These are phyloP conservation scores for Inonotus obliquus DNA, from an alignment of 1,284 basidiomycete genomes.

Conservation along the genomic window DNA sequence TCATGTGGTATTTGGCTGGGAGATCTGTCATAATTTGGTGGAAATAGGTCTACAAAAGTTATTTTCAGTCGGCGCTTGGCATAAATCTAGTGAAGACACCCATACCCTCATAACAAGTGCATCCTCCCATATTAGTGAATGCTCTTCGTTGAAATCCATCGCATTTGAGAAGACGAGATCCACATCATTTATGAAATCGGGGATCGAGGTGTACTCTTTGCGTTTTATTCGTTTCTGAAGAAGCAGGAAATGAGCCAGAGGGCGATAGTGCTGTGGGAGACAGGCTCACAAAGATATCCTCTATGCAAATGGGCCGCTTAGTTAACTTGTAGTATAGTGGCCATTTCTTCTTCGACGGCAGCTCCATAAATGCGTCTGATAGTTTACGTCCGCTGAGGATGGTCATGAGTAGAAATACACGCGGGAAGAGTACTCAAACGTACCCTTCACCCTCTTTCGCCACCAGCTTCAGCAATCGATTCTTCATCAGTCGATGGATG, in stretches of 20 bases:
- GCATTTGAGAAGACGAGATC: conserved; percentile 93
- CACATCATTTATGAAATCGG: conserved; percentile 80
- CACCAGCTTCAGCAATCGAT: conserved; percentile 63
- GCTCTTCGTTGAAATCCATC: conserved; percentile 73
- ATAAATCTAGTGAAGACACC: conserved; percentile 15
- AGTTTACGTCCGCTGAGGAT: conserved; percentile 58
- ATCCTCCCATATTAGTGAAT: conserved; percentile 74
- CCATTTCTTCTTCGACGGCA: conserved; percentile 78
- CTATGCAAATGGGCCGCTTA: conserved; percentile 77
- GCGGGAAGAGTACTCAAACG: conserved; percentile 24
- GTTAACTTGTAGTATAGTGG: conserved; percentile 85
- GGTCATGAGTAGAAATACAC: conserved; percentile 5
- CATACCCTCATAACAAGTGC: conserved; percentile 59
- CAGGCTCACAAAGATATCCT: conserved; percentile 68
- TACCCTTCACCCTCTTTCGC: conserved; percentile 64
- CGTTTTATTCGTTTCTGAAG: conserved; percentile 68
- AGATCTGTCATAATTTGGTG: conserved; percentile 70
- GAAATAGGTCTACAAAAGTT: conserved; percentile 53
- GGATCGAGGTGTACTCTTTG: conserved; percentile 62
- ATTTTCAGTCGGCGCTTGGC: conserved; percentile 17
- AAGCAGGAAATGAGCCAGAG: conserved; percentile 16
- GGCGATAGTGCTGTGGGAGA: conserved; percentile 6
- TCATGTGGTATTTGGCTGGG: conserved; percentile 47
- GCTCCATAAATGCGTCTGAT: conserved; percentile 75
- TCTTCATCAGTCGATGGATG: conserved; percentile 57